Conservation (phyloP, 495 filamentous ascomycete species). For the Aspergillus kassunensis region DNA sequence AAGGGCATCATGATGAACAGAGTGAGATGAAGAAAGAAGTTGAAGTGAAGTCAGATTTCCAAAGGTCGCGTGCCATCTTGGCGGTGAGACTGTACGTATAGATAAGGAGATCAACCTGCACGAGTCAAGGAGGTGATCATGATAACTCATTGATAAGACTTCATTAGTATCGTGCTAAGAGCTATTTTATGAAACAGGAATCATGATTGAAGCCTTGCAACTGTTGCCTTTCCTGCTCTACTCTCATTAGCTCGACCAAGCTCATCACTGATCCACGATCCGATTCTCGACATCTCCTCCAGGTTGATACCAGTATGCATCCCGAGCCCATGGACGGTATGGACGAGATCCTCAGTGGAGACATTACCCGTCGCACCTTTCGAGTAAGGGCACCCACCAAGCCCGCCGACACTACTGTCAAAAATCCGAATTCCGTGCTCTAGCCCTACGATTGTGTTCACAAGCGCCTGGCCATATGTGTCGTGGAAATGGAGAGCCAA, state of each 20-base stretch:
- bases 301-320: constrained; percentile 85
- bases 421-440: constrained; percentile 88
- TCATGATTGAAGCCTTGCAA: constrained; percentile 45
- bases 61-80: constrained; percentile 4
- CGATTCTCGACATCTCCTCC: constrained; percentile 74
- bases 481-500: constrained; percentile 95
- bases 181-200: not conserved
- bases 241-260: constrained; percentile 73
- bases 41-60: not conserved
- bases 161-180: no score
- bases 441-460: constrained; percentile 81
- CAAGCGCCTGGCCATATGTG: constrained; percentile 91
- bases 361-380: constrained; percentile 96
- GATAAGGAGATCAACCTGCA: not conserved
- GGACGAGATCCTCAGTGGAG: constrained; percentile 87
- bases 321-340: constrained; percentile 82
- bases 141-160: not conserved
- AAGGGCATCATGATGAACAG: not conserved
- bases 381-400: constrained; percentile 92
- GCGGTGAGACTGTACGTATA: constrained; percentile 6
- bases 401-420: constrained; percentile 82
- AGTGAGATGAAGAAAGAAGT: not conserved
- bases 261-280: constrained; percentile 84
- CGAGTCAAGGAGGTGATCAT: not conserved
- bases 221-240: constrained; percentile 71